Evolutionary conservation across 306 rosid species (phyloP).

Genomic region (Arachis stenosperma): DNA sequence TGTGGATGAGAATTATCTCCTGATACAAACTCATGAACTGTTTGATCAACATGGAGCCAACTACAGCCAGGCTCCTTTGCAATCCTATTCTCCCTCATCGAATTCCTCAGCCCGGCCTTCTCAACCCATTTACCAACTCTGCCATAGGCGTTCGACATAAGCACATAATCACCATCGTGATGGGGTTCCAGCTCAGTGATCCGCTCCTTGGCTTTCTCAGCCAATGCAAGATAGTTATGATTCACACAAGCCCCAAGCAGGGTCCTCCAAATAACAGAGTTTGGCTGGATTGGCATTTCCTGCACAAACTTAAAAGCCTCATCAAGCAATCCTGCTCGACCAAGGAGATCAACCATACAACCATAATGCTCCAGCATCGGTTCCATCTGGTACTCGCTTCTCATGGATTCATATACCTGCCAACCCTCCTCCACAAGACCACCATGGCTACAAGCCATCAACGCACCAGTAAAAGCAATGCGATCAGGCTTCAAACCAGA

Average conservation of each 20-base stretch:
- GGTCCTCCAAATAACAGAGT: constrained; percentile 68
- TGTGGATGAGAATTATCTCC: constrained; percentile 61
- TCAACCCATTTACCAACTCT: constrained; percentile 63
- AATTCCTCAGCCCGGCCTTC: constrained; percentile 52
- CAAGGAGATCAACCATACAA: constrained; percentile 68
- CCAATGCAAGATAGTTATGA: constrained; percentile 52
- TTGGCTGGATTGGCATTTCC: constrained; percentile 54
- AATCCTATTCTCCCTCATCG: constrained; percentile 57
- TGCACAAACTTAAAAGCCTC: constrained; percentile 65
- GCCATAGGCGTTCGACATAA: constrained; percentile 63
- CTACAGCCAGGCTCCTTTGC: constrained; percentile 60
- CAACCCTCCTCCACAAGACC: constrained; percentile 65
- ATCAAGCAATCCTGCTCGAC: constrained; percentile 57
- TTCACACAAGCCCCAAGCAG: constrained; percentile 69
- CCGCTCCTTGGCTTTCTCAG: constrained; percentile 55
- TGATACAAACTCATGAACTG: constrained; percentile 59
- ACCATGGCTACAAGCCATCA: constrained; percentile 70
- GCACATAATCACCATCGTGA: constrained; percentile 65
- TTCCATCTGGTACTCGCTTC: constrained; percentile 40
- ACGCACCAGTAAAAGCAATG: constrained; percentile 42
- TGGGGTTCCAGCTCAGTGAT: constrained; percentile 54
- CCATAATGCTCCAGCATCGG: constrained; percentile 69
- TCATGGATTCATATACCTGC: constrained; percentile 49
- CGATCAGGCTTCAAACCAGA: constrained; percentile 57
- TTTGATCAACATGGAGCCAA: constrained; percentile 54